Evolutionary conservation across 1,139 yeast genomes (phyloP).

Genomic region (Pichia inconspicua): DNA sequence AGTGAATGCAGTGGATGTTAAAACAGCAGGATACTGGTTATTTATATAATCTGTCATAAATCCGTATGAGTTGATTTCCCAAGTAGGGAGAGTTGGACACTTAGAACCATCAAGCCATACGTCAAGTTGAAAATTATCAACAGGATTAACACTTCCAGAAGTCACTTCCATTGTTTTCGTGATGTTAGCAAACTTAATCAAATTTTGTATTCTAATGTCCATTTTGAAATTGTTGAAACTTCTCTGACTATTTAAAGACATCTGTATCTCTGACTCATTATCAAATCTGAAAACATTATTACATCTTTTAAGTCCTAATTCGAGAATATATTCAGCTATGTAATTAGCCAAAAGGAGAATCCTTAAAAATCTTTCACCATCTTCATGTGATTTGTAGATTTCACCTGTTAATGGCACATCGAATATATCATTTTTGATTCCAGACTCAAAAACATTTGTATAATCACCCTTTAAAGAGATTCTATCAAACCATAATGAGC

Average conservation of each 20-base stretch:
- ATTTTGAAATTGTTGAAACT: slow-evolving; percentile 20
- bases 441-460: slow-evolving; percentile 45
- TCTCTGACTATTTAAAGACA: slow-evolving; percentile 15
- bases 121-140: slow-evolving; percentile 12
- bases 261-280: not conserved
- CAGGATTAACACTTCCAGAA: slow-evolving; percentile 1
- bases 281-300: slow-evolving; percentile 40
- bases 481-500: slow-evolving; percentile 69
- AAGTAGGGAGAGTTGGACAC: slow-evolving; percentile 20
- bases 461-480: slow-evolving; percentile 45
- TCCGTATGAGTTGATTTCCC: slow-evolving; percentile 52
- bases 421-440: slow-evolving; percentile 50
- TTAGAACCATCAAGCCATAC: slow-evolving; percentile 21
- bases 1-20: slow-evolving; percentile 1
- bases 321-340: slow-evolving; percentile 41
- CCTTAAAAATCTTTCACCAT: slow-evolving; percentile 41
- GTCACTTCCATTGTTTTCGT: slow-evolving; percentile 12
- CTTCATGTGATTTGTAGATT: slow-evolving; percentile 34
- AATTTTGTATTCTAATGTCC: slow-evolving; percentile 21
- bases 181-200: slow-evolving; percentile 13
- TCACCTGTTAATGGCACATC: slow-evolving; percentile 66
- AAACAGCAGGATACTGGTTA: slow-evolving; percentile 18
- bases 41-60: slow-evolving; percentile 43
- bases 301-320: slow-evolving; percentile 47
- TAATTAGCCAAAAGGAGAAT: slow-evolving; percentile 34